Evolutionary conservation across 2,329 filamentous ascomycete genomes (phyloP).

Genomic region (Neocucurbitaria cava): DNA sequence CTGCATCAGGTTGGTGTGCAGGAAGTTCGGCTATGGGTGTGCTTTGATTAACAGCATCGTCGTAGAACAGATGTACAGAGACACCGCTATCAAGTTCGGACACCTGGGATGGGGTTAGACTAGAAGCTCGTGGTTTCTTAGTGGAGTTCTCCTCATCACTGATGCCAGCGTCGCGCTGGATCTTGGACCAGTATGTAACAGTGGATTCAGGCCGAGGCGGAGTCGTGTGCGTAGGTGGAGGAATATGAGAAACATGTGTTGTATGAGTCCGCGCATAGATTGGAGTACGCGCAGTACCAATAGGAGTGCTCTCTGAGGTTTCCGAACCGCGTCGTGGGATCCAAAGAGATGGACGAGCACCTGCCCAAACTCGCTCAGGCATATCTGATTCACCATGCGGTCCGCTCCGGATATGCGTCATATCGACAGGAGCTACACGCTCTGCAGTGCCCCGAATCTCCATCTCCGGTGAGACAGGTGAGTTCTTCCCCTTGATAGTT

Average conservation of each 20-base stretch:
- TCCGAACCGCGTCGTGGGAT: background rate
- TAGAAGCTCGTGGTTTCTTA: background rate
- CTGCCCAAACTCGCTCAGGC: constrained; percentile 19
- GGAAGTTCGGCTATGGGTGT: background rate
- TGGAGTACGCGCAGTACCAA: constrained; percentile 11
- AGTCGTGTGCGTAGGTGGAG: background rate
- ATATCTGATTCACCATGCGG: constrained; percentile 11
- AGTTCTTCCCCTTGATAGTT: background rate
- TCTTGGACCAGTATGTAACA: background rate
- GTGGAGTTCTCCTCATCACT: background rate
- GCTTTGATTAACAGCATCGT: background rate
- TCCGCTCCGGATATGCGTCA: background rate
- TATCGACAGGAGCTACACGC: background rate
- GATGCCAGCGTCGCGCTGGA: background rate
- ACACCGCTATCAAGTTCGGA: background rate
- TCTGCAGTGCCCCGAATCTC: background rate
- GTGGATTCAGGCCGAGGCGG: background rate
- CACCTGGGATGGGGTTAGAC: background rate
- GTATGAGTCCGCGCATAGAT: background rate
- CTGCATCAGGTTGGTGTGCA: background rate
- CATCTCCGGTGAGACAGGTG: background rate
- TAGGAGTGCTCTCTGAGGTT: constrained; percentile 18
- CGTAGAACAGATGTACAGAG: background rate
- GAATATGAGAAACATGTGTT: too few species aligned
- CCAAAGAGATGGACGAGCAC: constrained; percentile 18